These are phyloP conservation scores for Cystobasidium sp. DNA, from an alignment of 1,284 basidiomycete genomes.

Conservation along the genomic window DNA sequence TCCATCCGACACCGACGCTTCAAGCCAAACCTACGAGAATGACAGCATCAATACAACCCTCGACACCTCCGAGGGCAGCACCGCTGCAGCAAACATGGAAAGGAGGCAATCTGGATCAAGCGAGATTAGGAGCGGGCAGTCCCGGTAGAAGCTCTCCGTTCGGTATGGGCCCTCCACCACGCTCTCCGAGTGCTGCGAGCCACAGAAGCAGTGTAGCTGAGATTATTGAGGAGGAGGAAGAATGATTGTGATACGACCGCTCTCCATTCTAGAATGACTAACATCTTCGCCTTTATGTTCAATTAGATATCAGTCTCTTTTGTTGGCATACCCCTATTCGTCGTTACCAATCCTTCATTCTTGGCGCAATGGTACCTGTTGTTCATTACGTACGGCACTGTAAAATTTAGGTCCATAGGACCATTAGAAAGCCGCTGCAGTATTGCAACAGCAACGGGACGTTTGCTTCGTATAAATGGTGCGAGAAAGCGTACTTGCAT, in stretches of 20 bases:
- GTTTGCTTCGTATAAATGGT: too few species aligned
- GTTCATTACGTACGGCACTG: too few species aligned
- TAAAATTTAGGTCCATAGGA: too few species aligned
- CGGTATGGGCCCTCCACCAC: slow-evolving; percentile 35
- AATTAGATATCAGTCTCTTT: too few species aligned
- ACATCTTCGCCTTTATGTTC: too few species aligned
- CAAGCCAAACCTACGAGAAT: slow-evolving; percentile 30
- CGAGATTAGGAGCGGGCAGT: slow-evolving; percentile 21
- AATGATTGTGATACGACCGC: background rate
- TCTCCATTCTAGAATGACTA: too few species aligned
- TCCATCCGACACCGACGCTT: background rate
- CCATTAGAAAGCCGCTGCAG: too few species aligned
- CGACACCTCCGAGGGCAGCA: slow-evolving; percentile 6
- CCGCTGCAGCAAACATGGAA: background rate
- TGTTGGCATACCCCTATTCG: too few species aligned
- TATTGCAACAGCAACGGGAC: too few species aligned
- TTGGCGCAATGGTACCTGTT: too few species aligned
- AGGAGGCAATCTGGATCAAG: slow-evolving; percentile 23
- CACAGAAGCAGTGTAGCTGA: slow-evolving; percentile 34
- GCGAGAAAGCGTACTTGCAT: too few species aligned
- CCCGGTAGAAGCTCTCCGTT: slow-evolving; percentile 8
- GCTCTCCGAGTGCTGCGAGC: slow-evolving; percentile 17
- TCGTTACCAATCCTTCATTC: too few species aligned
- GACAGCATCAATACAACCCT: slow-evolving; percentile 31
- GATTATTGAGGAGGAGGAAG: slow-evolving; percentile 41